Conservation (phyloP, 2,329 filamentous ascomycete genomes). For the Aspergillus glaucus region DNA sequence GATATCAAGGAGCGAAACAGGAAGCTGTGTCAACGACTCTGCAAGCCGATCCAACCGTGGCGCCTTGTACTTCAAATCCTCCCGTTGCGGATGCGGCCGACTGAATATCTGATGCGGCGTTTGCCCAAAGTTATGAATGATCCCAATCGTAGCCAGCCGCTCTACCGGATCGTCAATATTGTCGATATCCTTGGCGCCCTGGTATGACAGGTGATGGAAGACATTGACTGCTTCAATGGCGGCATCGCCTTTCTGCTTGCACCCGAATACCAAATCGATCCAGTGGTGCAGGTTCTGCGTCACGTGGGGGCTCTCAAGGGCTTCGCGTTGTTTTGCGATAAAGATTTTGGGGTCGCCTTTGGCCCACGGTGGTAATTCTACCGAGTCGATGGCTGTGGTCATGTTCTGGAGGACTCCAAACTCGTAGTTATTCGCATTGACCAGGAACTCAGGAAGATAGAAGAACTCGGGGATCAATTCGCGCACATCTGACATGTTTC, state of each 20-base stretch:
- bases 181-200: conserved; percentile 87
- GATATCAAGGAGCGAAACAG: conserved; percentile 69
- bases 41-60: conserved; percentile 72
- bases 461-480: conserved; percentile 97
- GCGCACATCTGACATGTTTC: conserved; percentile 88
- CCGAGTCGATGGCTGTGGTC: conserved; percentile 72
- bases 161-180: conserved; percentile 84
- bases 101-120: conserved; percentile 93
- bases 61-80: conserved; percentile 58
- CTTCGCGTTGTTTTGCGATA: conserved; percentile 91
- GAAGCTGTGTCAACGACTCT: conserved; percentile 68
- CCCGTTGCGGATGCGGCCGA: conserved; percentile 69
- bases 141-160: conserved; percentile 79
- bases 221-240: conserved; percentile 89
- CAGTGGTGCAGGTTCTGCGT: conserved; percentile 84
- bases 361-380: conserved; percentile 89
- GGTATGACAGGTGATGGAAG: conserved; percentile 92
- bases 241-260: conserved; percentile 86
- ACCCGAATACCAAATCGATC: conserved; percentile 94
- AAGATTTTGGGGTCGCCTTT: conserved; percentile 95
- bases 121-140: conserved; percentile 98
- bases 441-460: conserved; percentile 88
- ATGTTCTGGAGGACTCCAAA: conserved; percentile 82
- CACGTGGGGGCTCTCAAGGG: conserved; percentile 86
- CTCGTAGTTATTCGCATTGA: conserved; percentile 90